Evolutionary conservation across 2,329 filamentous ascomycete species (phyloP).

Genomic region (Ambrosiella cleistominuta): DNA sequence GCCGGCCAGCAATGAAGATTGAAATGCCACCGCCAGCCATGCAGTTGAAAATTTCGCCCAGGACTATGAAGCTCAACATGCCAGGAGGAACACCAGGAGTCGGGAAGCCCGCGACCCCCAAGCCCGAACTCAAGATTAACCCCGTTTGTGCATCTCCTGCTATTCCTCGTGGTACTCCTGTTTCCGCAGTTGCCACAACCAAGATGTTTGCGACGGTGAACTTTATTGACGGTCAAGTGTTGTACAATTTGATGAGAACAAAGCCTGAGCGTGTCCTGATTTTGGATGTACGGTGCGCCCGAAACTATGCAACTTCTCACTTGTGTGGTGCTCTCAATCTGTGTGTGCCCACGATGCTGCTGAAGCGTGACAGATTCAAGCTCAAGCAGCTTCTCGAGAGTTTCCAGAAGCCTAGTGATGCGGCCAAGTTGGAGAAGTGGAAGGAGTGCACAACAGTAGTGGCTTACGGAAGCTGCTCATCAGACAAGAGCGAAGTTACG

Average conservation of each 20-base stretch:
- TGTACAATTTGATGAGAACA: constrained; percentile 37
- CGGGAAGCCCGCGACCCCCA: not conserved
- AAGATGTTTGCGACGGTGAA: constrained; percentile 18
- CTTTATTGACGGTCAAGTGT: constrained; percentile 35
- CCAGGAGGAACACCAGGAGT: not conserved
- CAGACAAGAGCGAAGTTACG: constrained; percentile 61
- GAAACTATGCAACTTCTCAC: constrained; percentile 58
- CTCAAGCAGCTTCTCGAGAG: constrained; percentile 75
- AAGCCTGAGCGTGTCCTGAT: constrained; percentile 25
- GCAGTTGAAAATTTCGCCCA: not conserved
- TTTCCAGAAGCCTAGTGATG: constrained; percentile 55
- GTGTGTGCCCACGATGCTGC: constrained; percentile 82
- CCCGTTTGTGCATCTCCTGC: constrained; percentile 18
- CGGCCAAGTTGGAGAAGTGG: constrained; percentile 62
- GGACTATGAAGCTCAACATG: not conserved
- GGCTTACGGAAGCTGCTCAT: constrained; percentile 68
- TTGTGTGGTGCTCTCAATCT: constrained; percentile 74
- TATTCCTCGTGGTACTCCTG: not conserved
- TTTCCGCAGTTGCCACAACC: not conserved
- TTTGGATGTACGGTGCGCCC: constrained; percentile 72
- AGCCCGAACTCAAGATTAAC: constrained; percentile 26
- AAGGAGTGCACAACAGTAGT: constrained; percentile 56
- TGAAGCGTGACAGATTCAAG: constrained; percentile 83
- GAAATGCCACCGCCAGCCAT: not conserved
- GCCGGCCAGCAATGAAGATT: not conserved